A percentile compares a stretch with the other conserved stretches of the same genome.
These are phyloP conservation scores for Clarkia xantiana DNA, from an alignment of 345 rosid genomes.

Conservation along the genomic window DNA sequence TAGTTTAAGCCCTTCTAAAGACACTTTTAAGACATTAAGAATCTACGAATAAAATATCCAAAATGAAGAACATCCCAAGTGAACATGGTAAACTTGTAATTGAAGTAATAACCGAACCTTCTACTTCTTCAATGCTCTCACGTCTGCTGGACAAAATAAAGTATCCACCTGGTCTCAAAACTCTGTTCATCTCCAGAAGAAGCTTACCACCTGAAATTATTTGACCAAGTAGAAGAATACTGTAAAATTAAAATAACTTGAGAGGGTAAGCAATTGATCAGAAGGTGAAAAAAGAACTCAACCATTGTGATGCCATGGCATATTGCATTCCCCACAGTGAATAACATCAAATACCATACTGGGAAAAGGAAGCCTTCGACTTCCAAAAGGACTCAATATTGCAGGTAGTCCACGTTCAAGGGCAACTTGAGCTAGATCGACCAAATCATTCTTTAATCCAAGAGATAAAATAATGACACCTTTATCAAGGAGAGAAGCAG, in stretches of 20 bases:
- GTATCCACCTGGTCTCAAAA: slow-evolving; percentile 80
- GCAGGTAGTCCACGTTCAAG: slow-evolving; percentile 89
- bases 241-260: background rate
- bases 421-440: slow-evolving; percentile 79
- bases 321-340: slow-evolving; percentile 70
- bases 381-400: slow-evolving; percentile 51
- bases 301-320: slow-evolving; percentile 84
- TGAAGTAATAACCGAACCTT: slow-evolving; percentile 29
- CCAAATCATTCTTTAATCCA: slow-evolving; percentile 84
- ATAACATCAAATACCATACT: slow-evolving; percentile 82
- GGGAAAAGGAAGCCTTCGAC: slow-evolving; percentile 80
- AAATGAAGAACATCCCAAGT: slow-evolving; percentile 3
- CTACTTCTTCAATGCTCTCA: slow-evolving; percentile 63
- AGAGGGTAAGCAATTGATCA: background rate
- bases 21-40: too few relatives aligned
- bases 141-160: slow-evolving; percentile 68
- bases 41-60: too few relatives aligned
- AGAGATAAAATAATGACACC: slow-evolving; percentile 58
- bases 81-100: background rate
- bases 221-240: slow-evolving; percentile 2
- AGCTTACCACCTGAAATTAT: slow-evolving; percentile 55
- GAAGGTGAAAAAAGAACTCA: slow-evolving; percentile 7
- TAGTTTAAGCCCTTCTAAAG: too few relatives aligned
- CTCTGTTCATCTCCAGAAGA: slow-evolving; percentile 86
- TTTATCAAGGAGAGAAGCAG: slow-evolving; percentile 63